Base-by-base conservation (phyloP, 1,139 yeast genomes). In the Diutina scorzettiae region DNA sequence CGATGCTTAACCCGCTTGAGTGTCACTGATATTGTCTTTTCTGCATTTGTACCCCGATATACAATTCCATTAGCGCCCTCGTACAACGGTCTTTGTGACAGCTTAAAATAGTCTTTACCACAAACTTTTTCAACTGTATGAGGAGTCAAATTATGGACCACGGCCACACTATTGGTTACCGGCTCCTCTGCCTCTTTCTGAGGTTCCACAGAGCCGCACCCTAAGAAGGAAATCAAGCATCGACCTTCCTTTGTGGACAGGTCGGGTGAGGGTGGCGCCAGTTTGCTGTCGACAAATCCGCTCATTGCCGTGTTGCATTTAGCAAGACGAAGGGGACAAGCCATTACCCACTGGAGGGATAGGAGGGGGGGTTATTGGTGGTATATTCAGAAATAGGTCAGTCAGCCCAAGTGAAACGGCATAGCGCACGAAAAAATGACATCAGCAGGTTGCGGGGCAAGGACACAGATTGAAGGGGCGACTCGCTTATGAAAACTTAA, bases 1-100 rank as follows among this genome's bases (percentile, higher is more conserved):
- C 52, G 54, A 27, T 48, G 45, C 45, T 66, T 64, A 34, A 66
- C 54, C 11, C 56, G 53, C 46, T 66, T 67, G 32, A 66, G 53
- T 14, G 61, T 60, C n/a, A 64, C 52, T 2, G 50, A 46, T 16
- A 49, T 42, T 5, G 50, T 46, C 18, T 51, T 53, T 2, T 45
- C 4, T 27, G 53, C 51, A 42, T 57, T 58, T 2, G 57, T 47
- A 12, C 66, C 71, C 44, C 62, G 63, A 42, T 53, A 54, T 3
- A 69, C 56, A 16, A 61, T 53, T 3, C 73, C 74, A 48, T 67
- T 67, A 7, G 71, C 71, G 3, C 73, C 72, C 49, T 69, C 73
- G 47, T 62, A 68, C 16, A 69, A 49, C 8, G 70, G 64, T 37
- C 51, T 55, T 28, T 56, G 52, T 24, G 55, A 48, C 7, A 56